phyloP scores from a whole-genome alignment of 1,284 basidiomycete genomes.

The Puccinia horiana region DNA sequence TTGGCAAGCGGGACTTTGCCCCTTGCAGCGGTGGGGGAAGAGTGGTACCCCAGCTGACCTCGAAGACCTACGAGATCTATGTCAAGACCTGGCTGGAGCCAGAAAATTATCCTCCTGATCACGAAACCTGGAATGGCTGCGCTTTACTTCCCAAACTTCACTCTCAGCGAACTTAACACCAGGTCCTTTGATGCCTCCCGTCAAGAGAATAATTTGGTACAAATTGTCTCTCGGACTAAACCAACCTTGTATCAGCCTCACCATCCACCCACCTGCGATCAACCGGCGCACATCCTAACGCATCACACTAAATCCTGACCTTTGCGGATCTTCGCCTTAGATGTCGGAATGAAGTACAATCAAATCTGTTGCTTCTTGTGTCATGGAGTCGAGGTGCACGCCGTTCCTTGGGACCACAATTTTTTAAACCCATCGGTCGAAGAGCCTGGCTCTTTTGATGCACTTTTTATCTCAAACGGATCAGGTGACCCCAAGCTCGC shows the following conservation, averaged over 20 bases:
- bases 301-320: conserved; percentile 75
- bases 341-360: conserved; percentile 99
- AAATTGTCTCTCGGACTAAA: conserved; percentile 73
- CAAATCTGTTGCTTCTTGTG: conserved; percentile 95
- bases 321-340: conserved; percentile 83
- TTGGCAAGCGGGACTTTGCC: too few species aligned
- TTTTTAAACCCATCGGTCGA: conserved; percentile 66
- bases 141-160: too few species aligned
- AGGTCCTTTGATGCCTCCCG: too few species aligned
- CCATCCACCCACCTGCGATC: conserved; percentile 58
- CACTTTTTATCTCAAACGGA: conserved; percentile 95
- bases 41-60: too few species aligned
- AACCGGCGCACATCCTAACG: conserved; percentile 62
- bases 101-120: too few species aligned
- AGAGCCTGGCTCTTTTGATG: conserved; percentile 79
- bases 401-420: conserved; percentile 96
- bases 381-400: conserved; percentile 92
- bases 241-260: conserved; percentile 73
- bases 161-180: too few species aligned
- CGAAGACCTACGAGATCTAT: too few species aligned
- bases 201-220: conserved; percentile 92
- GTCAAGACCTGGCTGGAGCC: too few species aligned
- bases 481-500: conserved; percentile 94
- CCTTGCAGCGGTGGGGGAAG: too few species aligned
- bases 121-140: too few species aligned